Evolutionary conservation across 768 basidiomycete species (phyloP), one percentile per base, ranked within the genome.

Genomic region (Arthromyces matolae): DNA sequence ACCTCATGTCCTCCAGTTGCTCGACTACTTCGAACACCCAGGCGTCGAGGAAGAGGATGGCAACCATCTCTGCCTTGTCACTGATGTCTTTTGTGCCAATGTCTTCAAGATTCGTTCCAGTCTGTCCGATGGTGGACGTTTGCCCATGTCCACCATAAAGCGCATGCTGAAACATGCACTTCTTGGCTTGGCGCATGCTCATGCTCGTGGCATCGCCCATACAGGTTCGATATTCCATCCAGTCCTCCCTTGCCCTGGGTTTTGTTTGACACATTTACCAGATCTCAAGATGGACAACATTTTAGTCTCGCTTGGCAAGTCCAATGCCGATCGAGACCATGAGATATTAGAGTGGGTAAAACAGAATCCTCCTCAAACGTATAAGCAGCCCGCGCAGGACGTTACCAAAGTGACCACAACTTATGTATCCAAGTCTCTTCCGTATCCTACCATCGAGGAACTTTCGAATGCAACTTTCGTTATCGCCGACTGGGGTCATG

Each of bases 281-380:
- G 64, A 65, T 55, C 33, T 66, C n/a, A 64, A 65, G 38, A 54
- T 33, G 32, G 63, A 64, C 54, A 64, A 65, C 42, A 61, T 65
- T 29, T 41, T 63, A 20, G 59, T 62, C 47, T 35, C 31, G 48
- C 56, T 8, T 12, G 20, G 14, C 22, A 23, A 5, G 10, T 13
- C 8, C 7, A 3, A 20, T 13, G 20, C 37, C 7, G 12, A n/a
- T n/a, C n/a, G n/a, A n/a, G n/a, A n/a, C n/a, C n/a, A n/a, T n/a
- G n/a, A n/a, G n/a, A n/a, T 38, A 16, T 6, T 13, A 14, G 22
- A 38, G 19, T 38, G 37, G 37, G 19, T 38, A 5, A 7, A 38
- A 14, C 2, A 14, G 13, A 38, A 38, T 23, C 37, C 37, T 38
- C 37, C 37, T 38, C 20, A 23, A 20, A 38, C 37, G 22, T 20